Conservation (phyloP, 352 stramenopile species). For the Phytopythium boreale region DNA sequence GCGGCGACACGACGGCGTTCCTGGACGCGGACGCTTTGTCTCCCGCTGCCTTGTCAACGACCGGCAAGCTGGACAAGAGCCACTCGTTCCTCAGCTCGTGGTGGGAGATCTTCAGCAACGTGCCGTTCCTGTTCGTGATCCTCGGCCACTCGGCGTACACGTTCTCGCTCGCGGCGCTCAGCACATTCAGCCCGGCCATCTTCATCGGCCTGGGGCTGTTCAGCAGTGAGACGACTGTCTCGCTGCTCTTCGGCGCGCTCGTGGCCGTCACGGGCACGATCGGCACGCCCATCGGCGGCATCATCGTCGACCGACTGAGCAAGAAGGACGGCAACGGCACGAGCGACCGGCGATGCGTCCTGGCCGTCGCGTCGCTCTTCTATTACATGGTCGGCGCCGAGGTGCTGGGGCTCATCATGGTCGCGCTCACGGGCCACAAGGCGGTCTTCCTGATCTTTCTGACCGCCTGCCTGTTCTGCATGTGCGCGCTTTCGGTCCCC, state of each 20-base stretch:
- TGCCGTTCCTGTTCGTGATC: constrained; percentile 77
- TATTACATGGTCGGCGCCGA: constrained; percentile 55
- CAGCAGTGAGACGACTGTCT: constrained; percentile 74
- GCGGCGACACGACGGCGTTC: constrained; percentile 22
- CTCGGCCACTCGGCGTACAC: constrained; percentile 87
- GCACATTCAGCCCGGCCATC: constrained; percentile 85
- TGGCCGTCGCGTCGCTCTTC: constrained; percentile 69
- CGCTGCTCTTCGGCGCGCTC: constrained; percentile 84
- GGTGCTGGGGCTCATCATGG: constrained; percentile 57
- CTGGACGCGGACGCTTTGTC: constrained; percentile 16
- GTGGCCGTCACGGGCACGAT: constrained; percentile 84
- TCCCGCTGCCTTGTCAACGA: constrained; percentile 4
- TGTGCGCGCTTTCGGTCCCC: constrained; percentile 72
- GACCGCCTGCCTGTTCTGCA: constrained; percentile 60
- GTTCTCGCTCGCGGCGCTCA: constrained; percentile 84
- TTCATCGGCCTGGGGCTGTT: constrained; percentile 90
- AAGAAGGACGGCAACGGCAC: constrained; percentile 24
- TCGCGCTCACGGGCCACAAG: constrained; percentile 45
- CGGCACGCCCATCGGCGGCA: constrained; percentile 84
- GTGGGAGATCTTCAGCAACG: constrained; percentile 62
- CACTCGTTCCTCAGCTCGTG: constrained; percentile 51
- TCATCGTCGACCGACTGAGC: constrained; percentile 61
- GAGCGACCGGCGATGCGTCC: constrained; percentile 40
- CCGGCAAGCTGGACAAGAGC: constrained; percentile 12
- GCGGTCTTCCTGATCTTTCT: constrained; percentile 71